Base-by-base conservation (phyloP, 2,329 filamentous ascomycete genomes). In the Ascochyta clinopodiicola region DNA sequence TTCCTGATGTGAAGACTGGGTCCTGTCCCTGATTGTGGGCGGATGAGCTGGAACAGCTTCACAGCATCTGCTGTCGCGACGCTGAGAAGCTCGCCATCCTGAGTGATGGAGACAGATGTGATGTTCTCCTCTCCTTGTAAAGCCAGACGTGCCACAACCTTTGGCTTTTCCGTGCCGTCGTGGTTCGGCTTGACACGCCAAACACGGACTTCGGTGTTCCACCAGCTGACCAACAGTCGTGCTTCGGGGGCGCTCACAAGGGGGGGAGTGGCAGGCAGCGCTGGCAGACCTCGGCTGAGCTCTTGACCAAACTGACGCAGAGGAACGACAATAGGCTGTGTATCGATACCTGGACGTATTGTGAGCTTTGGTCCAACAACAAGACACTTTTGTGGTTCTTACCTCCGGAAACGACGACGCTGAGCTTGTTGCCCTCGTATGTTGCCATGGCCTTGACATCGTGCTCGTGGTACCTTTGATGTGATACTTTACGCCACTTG, bases 391-490 rank as follows among this genome's bases (percentile, higher is more conserved):
- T 12, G 56, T 29, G 73, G 13, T 29, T 25, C 82, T 76, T 80
- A 91, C 92, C 95, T 84, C 95, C 95, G 60, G 94, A 96, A 15
- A 96, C 90, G 10, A 96, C 82, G 51, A 98, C 87, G 69, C 92
- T 98, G 70, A 96, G 85, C 44, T 86, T 86, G 45, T 85, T 87
- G 47, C 88, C 88, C 75, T 99, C 95, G 62, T 94, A 98, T 0
- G 91, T 88, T 31, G 92, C 90, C 86, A 98, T 91, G 1, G 92
- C 86, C 79, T 98, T 98, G 68, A 98, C 92, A 78, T 99, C 95
- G 75, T 98, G 93, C 40, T 89, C 86, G 72, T 99, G 95, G 71
- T 94, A 93, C 70, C 92, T 84, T 63, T 91, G 85, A 71, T 96
- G 92, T 75, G 87, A 90, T n/a, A 91, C 83, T 75, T 95, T 94